phyloP scores from a whole-genome alignment of 129 eudicot species.

The Heracleum sosnowskyi region DNA sequence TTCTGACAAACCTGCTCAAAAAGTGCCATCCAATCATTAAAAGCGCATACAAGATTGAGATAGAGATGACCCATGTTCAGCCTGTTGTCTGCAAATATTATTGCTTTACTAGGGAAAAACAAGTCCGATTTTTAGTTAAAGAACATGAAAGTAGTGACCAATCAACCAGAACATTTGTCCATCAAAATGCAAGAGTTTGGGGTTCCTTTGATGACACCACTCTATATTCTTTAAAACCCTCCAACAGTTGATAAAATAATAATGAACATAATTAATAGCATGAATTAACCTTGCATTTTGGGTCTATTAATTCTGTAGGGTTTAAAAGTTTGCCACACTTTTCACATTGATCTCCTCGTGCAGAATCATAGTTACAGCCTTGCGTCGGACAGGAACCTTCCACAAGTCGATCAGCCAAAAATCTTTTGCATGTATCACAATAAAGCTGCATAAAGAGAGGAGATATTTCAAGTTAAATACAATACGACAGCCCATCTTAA shows the following conservation, averaged over 20 bases:
- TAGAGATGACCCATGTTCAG: background rate
- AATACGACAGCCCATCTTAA: background rate
- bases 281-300: conserved; percentile 77
- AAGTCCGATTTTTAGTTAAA: background rate
- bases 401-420: conserved; percentile 87
- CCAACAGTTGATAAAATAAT: background rate
- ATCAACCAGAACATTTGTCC: background rate
- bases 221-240: background rate
- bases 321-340: conserved; percentile 85
- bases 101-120: background rate
- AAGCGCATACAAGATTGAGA: background rate
- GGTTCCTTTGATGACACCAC: background rate
- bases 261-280: background rate
- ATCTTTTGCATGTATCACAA: conserved; percentile 78
- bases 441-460: conserved; percentile 56
- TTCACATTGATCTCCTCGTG: conserved; percentile 98
- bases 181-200: background rate
- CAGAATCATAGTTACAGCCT: conserved; percentile 89
- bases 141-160: background rate
- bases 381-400: conserved; percentile 90
- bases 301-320: conserved; percentile 73
- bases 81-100: background rate
- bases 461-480: background rate
- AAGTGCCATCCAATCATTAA: background rate
- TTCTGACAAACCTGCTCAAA: conserved; percentile 54